Conservation (phyloP, 2,329 filamentous ascomycete species). For the Aspergillus intermedius region DNA sequence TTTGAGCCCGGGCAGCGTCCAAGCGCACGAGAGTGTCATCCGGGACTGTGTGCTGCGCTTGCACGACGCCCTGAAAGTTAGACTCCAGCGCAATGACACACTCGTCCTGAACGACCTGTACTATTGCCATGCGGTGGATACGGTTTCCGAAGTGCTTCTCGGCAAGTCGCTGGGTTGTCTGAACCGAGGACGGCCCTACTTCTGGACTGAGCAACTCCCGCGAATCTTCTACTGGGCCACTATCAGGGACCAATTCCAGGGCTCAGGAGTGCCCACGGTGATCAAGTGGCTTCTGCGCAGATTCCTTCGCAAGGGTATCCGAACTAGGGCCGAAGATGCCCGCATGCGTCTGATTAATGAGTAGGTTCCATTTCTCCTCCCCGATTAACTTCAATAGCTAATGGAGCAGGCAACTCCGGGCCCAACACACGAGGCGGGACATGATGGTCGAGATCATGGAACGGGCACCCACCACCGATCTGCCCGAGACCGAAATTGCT, state of each 20-base stretch:
- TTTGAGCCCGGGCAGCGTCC: slow-evolving; percentile 15
- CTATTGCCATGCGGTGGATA: slow-evolving; percentile 21
- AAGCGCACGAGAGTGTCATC: slow-evolving; percentile 16
- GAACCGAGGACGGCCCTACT: slow-evolving; percentile 17
- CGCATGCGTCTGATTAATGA: slow-evolving; percentile 20
- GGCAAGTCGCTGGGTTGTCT: slow-evolving; percentile 20
- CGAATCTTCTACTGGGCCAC: slow-evolving; percentile 23
- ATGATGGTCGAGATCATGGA: slow-evolving; percentile 24
- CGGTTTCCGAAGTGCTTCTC: slow-evolving; percentile 19
- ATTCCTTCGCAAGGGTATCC: slow-evolving; percentile 19
- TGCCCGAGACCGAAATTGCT: slow-evolving; percentile 17
- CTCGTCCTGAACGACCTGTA: slow-evolving; percentile 16
- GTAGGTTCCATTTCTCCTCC: slow-evolving; percentile 5
- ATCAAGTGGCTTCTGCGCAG: slow-evolving; percentile 21
- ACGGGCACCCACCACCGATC: slow-evolving; percentile 8
- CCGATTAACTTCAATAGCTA: not conserved
- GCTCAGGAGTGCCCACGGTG: slow-evolving; percentile 18
- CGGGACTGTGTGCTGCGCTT: slow-evolving; percentile 15
- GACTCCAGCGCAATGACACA: slow-evolving; percentile 3
- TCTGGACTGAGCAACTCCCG: slow-evolving; percentile 22
- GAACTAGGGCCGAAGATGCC: slow-evolving; percentile 14
- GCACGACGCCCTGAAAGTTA: slow-evolving; percentile 11
- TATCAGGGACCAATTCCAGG: slow-evolving; percentile 19
- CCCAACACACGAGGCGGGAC: slow-evolving; percentile 16
- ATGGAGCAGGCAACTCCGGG: slow-evolving; percentile 13